Evolutionary conservation across 176 grass and related monocot genomes (phyloP).

Genomic region (Cymbopogon citratus): DNA sequence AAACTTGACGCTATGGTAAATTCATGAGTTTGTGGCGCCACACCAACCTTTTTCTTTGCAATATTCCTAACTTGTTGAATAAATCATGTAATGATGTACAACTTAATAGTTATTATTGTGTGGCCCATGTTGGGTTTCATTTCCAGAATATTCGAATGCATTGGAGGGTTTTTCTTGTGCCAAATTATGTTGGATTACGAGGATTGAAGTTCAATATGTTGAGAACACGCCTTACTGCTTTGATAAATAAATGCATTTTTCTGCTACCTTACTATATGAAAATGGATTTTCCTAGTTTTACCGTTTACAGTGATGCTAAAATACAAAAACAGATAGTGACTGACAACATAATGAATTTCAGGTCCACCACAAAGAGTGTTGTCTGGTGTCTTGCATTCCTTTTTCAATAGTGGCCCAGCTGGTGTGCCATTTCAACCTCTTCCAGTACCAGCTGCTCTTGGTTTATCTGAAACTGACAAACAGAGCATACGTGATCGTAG

Average conservation of each 20-base stretch:
- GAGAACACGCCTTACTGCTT: background rate
- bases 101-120: background rate
- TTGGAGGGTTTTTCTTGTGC: background rate
- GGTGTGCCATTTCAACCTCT: slow-evolving; percentile 89
- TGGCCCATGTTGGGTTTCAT: background rate
- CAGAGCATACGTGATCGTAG: slow-evolving; percentile 93
- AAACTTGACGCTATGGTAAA: background rate
- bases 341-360: slow-evolving; percentile 39
- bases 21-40: background rate
- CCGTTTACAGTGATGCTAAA: background rate
- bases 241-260: slow-evolving; percentile 7
- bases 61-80: background rate
- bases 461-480: slow-evolving; percentile 95
- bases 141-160: background rate
- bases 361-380: slow-evolving; percentile 87
- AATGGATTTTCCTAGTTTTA: background rate
- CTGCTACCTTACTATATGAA: background rate
- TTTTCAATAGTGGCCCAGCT: slow-evolving; percentile 70
- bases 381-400: slow-evolving; percentile 86
- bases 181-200: background rate
- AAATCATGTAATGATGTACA: background rate
- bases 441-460: slow-evolving; percentile 79
- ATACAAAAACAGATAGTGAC: slow-evolving; percentile 15
- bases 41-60: background rate
- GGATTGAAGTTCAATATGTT: background rate